Evolutionary conservation across 1,139 yeast species (phyloP), one percentile per base, ranked within the genome.

Genomic region (Taphrina deformans): DNA sequence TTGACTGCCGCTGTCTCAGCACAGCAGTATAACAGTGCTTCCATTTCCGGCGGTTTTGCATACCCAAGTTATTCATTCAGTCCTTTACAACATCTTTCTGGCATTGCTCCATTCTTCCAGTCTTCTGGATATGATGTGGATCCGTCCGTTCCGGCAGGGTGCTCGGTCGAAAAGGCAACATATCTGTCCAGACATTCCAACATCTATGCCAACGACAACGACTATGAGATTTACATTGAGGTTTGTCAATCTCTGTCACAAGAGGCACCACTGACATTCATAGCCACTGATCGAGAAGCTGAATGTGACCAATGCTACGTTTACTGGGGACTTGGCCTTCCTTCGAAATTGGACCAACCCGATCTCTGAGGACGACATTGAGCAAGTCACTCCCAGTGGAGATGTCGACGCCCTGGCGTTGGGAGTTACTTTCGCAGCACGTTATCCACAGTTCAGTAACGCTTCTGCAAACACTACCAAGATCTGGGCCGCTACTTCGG

Each of bases 121-220:
- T 51, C 55, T 16, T 5, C n/a, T 7, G 55, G 55, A 4, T 33
- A 29, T 14, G 55, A 31, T 7, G 18, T 51, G 7, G 44, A 51
- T 16, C 55, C 55, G 10, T n/a, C 44, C 6, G 27, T 33, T 4
- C 55, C 55, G 1, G 55, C 29, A 10, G 27, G 44, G 3, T 51
- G 55, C 21, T 18, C 44, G 3, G 55, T 51, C 16, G 55, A 51
- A 27, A 51, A 51, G 44, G 55, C 55, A 21, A 51, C 55, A n/a
- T 51, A 51, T 33, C 27, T 51, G 2, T 29, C 55, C 10, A 24
- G 55, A 24, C 55, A 51, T 44, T 51, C 55, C 26, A 51, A 51
- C 44, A 51, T 51, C 55, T 51, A 51, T 33, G 55, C 55, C 23
- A 51, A 51, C 29, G 55, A 51, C 44, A 51, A 51, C 18, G 55